Conservation (phyloP, 805 yeast genomes). For the Lachancea nothofagi region DNA sequence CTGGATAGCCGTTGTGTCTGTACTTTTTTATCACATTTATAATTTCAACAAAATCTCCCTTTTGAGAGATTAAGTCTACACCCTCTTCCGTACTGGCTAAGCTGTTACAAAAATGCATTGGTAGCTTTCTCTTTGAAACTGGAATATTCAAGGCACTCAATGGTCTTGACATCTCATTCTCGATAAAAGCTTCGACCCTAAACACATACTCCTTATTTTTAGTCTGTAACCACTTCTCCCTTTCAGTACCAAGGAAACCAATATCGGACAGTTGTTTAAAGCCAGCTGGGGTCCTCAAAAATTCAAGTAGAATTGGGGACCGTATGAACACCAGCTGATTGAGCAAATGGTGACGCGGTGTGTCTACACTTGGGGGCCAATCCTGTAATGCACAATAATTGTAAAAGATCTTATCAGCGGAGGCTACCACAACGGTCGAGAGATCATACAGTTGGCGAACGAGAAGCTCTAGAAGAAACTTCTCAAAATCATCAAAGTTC, state of each 20-base stretch:
- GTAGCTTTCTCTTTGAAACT: slow-evolving; percentile 30
- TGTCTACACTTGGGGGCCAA: slow-evolving; percentile 19
- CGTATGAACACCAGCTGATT: slow-evolving; percentile 46
- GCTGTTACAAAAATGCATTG: slow-evolving; percentile 73
- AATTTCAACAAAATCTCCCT: slow-evolving; percentile 41
- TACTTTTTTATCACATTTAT: slow-evolving; percentile 34
- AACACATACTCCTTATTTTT: slow-evolving; percentile 43
- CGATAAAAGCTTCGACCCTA: slow-evolving; percentile 41
- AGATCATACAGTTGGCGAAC: slow-evolving; percentile 69
- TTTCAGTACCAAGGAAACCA: slow-evolving; percentile 58
- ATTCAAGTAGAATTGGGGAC: slow-evolving; percentile 53
- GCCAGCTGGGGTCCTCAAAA: slow-evolving; percentile 64
- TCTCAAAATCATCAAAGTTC: slow-evolving; percentile 7
- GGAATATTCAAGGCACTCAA: background rate
- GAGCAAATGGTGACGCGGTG: slow-evolving; percentile 26
- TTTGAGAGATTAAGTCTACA: slow-evolving; percentile 49
- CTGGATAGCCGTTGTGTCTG: slow-evolving; percentile 15
- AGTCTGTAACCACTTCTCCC: slow-evolving; percentile 58
- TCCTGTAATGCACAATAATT: slow-evolving; percentile 46
- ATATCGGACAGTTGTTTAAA: slow-evolving; percentile 55
- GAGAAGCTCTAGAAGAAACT: slow-evolving; percentile 39
- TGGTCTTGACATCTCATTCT: slow-evolving; percentile 11
- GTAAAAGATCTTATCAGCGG: slow-evolving; percentile 52
- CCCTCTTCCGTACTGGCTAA: slow-evolving; percentile 81
- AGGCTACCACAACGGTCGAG: slow-evolving; percentile 46